Evolutionary conservation across 495 filamentous ascomycete species (phyloP), one percentile per base, ranked within the genome.

Genomic region (Neurospora sp.): DNA sequence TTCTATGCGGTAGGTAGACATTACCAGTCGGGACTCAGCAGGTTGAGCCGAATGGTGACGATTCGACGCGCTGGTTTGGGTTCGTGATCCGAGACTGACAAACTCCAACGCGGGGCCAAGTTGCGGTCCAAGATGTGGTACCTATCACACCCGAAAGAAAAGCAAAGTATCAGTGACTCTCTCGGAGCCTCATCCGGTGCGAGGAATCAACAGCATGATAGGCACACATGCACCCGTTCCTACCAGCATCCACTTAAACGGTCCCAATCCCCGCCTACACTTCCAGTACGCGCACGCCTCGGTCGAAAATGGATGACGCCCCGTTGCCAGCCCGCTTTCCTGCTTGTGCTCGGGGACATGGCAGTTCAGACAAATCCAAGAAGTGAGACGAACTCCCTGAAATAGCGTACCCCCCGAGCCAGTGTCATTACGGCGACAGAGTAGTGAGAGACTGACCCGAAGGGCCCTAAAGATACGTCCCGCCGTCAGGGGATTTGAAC

Each of bases 1-100:
- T 78, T 77, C 73, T 75, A 76, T 70, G 74, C 47, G 74, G 73
- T 76, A 70, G 74, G 68, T 73, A 74, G 73, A 76, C 76, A 73
- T 76, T 77, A 70, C 71, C 73, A 69, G 22, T 73, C 70, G 69
- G 38, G 39, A 69, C 47, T 45, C 72, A 61, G 68, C 71, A 72
- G 69, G 71, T 71, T 75, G 53, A 65, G 27, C 53, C 53, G 53
- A 61, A 61, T 53, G 45, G 45, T 53, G n/a, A 61, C 53, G 22
- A 61, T 18, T 61, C 22, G 27, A 61, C 53, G 53, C 22, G 53
- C 53, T 27, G 53, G 27, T 61, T 61, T 61, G 27, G 27, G 27
- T 31, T 31, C 27, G 27, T 31, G 27, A 31, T 61, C 53, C 53
- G 53, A 61, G 53, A 16, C 53, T 8, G 53, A 61, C 53, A 61